These are phyloP conservation scores for Lasiodiplodia citricola DNA, from an alignment of 2,329 filamentous ascomycete species.

Conservation along the genomic window DNA sequence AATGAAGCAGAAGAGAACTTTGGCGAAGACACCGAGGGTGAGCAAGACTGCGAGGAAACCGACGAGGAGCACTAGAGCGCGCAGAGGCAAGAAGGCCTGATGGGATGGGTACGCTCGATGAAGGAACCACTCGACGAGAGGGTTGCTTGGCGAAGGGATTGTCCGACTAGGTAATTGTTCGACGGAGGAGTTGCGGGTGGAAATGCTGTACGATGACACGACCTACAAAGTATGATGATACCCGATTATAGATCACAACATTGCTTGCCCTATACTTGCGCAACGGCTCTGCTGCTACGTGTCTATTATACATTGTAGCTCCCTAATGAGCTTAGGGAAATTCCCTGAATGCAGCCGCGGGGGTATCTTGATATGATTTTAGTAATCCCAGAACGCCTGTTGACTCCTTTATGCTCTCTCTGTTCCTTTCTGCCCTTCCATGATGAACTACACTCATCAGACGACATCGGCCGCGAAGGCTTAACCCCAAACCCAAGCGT, in stretches of 20 bases:
- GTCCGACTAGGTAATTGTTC: not conserved
- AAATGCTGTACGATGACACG: not conserved
- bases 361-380: conserved; percentile 26
- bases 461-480: not conserved
- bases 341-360: conserved; percentile 19
- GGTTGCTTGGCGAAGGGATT: not conserved
- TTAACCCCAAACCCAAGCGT: not conserved
- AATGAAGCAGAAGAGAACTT: not conserved
- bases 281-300: not conserved
- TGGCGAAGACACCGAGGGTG: not conserved
- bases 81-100: not conserved
- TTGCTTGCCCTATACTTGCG: not conserved
- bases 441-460: not conserved
- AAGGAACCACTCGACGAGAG: not conserved
- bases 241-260: not conserved
- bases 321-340: not conserved
- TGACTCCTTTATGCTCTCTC: not conserved
- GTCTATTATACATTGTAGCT: conserved; percentile 21
- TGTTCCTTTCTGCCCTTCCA: not conserved
- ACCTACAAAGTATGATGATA: not conserved
- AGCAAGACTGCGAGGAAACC: not conserved
- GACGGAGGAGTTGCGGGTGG: not conserved
- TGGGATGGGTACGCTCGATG: not conserved
- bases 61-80: not conserved
- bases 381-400: conserved; percentile 20